Percentiles rank a stretch among this genome's conserved stretches.
Conservation (phyloP, 495 filamentous ascomycete genomes). For the Hyaloscypha bicolor region DNA sequence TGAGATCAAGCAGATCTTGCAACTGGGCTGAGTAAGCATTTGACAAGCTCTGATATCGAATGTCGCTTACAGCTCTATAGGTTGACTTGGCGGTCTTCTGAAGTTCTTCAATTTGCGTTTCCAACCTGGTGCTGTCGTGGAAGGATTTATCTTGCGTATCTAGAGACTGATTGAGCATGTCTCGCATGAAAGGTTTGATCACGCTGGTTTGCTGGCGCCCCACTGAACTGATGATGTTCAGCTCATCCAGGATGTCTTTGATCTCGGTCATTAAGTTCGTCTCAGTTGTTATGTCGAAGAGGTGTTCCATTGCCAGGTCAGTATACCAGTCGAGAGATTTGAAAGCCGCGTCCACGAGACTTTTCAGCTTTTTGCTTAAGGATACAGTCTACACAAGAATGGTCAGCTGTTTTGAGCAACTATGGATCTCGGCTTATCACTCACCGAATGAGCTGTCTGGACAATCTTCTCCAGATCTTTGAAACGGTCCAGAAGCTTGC, state of each 20-base stretch:
- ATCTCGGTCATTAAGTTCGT: neutral
- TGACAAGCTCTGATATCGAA: neutral
- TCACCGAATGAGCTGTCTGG: neutral
- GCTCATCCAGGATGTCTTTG: neutral
- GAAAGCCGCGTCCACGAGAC: neutral
- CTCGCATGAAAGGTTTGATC: neutral
- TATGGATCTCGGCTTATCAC: neutral
- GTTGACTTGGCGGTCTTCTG: neutral
- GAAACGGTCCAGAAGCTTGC: neutral
- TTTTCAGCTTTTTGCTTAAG: neutral
- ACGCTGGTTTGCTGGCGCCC: neutral
- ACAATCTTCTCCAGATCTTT: neutral
- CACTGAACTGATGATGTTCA: constrained; percentile 1
- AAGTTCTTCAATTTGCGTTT: neutral
- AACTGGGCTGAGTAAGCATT: neutral
- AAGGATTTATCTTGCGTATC: neutral
- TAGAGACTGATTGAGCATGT: neutral
- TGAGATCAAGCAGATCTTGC: neutral
- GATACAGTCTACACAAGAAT: neutral
- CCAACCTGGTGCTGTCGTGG: neutral
- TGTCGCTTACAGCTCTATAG: neutral
- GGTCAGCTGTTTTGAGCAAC: neutral
- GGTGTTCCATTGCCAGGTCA: neutral
- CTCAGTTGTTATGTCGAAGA: neutral
- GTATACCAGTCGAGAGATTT: neutral